A percentile compares a stretch with the other conserved stretches of the same genome.
Conservation (phyloP, 129 eudicot species). For the Chrysanthemum lavandulifolium region DNA sequence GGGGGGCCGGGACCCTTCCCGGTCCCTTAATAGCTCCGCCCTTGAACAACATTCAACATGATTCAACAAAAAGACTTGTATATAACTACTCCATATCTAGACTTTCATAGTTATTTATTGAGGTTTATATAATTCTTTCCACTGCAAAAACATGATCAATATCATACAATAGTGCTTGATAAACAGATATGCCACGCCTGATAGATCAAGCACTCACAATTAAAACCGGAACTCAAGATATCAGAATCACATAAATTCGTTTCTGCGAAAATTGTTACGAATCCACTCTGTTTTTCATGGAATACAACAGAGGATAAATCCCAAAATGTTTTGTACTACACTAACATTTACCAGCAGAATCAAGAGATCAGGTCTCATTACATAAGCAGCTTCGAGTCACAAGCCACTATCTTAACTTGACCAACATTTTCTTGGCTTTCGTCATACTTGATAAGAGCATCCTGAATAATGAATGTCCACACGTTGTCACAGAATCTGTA, state of each 20-base stretch:
- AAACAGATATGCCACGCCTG: too few relatives aligned
- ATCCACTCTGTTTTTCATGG: slow-evolving; percentile 24
- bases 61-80: too few relatives aligned
- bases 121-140: too few relatives aligned
- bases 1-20: too few relatives aligned
- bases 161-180: too few relatives aligned
- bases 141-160: too few relatives aligned
- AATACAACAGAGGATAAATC: slow-evolving; percentile 32
- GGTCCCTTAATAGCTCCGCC: too few relatives aligned
- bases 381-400: slow-evolving; percentile 60
- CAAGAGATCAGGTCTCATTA: slow-evolving; percentile 31
- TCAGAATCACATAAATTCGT: slow-evolving; percentile 17
- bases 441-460: slow-evolving; percentile 76
- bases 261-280: slow-evolving; percentile 13
- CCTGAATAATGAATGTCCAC: slow-evolving; percentile 89
- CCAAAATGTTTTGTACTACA: slow-evolving; percentile 21
- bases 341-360: slow-evolving; percentile 32
- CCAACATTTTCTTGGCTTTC: slow-evolving; percentile 71
- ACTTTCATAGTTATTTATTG: too few relatives aligned
- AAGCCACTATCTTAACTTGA: slow-evolving; percentile 73
- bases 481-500: slow-evolving; percentile 98
- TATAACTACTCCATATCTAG: too few relatives aligned
- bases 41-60: too few relatives aligned
- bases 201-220: slow-evolving; percentile 3
- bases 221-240: neutral